A percentile compares a stretch with the other conserved stretches of the same genome.
Evolutionary conservation across 2,329 filamentous ascomycete species (phyloP).

Genomic region (Aspergillus sclerotialis): DNA sequence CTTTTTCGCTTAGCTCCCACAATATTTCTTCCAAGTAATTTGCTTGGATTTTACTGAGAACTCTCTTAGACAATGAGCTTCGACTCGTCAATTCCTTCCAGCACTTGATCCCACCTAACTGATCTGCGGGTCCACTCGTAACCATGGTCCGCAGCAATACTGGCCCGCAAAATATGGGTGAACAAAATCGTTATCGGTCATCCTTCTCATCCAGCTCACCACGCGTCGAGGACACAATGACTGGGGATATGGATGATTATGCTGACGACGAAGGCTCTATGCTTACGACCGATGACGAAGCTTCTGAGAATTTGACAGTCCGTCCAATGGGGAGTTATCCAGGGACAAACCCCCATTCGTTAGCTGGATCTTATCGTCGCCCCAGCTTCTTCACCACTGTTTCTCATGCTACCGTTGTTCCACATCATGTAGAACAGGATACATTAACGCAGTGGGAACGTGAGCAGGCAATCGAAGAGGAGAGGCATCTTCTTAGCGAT

Average conservation of each 20-base stretch:
- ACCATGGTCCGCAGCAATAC: slow-evolving; percentile 15
- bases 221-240: slow-evolving; percentile 58
- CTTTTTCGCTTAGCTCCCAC: too few species aligned
- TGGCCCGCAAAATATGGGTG: slow-evolving; percentile 19
- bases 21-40: too few species aligned
- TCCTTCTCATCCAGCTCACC: slow-evolving; percentile 55
- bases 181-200: slow-evolving; percentile 21
- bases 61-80: too few species aligned
- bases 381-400: slow-evolving; percentile 71
- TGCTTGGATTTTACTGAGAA: too few species aligned
- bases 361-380: slow-evolving; percentile 64
- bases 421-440: slow-evolving; percentile 37
- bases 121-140: too few species aligned
- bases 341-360: slow-evolving; percentile 37
- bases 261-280: slow-evolving; percentile 46
- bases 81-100: too few species aligned
- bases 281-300: slow-evolving; percentile 30
- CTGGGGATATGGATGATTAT: slow-evolving; percentile 60
- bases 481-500: slow-evolving; percentile 52
- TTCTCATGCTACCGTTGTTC: slow-evolving; percentile 62
- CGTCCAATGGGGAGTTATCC: slow-evolving; percentile 34
- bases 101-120: background rate
- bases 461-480: slow-evolving; percentile 48
- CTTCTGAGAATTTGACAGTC: slow-evolving; percentile 35
- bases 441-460: slow-evolving; percentile 47